phyloP scores from a whole-genome alignment of 768 basidiomycete genomes.

The Lactifluus pinguis region DNA sequence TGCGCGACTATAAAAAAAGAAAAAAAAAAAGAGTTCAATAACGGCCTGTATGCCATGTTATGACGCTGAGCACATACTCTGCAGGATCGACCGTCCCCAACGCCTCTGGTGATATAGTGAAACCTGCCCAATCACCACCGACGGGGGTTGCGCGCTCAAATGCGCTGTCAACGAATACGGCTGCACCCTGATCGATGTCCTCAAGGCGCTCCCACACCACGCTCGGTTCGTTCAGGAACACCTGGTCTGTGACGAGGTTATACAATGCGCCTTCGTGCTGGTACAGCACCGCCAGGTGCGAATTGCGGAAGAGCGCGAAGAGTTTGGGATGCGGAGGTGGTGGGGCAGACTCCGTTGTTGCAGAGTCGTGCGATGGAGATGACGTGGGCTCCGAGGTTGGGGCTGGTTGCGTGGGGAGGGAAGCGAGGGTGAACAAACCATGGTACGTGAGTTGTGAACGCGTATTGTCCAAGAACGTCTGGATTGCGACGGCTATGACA shows the following conservation, averaged over 20 bases:
- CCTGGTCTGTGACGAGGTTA: conserved; percentile 77
- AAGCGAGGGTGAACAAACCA: conserved; percentile 72
- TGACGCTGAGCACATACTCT: conserved; percentile 43
- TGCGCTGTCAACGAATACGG: conserved; percentile 68
- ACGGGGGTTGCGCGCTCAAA: conserved; percentile 56
- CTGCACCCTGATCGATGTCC: conserved; percentile 74
- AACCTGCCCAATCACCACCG: conserved; percentile 76
- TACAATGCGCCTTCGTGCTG: conserved; percentile 53
- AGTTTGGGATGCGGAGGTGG: conserved; percentile 31
- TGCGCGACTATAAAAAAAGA: conserved; percentile 37
- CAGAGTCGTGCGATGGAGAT: conserved; percentile 17
- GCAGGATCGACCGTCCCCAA: conserved; percentile 37
- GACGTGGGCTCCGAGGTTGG: not conserved
- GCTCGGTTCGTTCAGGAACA: conserved; percentile 65
- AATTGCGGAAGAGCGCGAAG: conserved; percentile 86
- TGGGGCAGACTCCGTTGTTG: conserved; percentile 29
- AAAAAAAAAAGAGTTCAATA: not conserved
- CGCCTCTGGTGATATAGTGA: conserved; percentile 48
- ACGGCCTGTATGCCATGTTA: not conserved
- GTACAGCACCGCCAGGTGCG: conserved; percentile 83
- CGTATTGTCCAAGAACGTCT: conserved; percentile 58
- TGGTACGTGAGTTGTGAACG: conserved; percentile 83
- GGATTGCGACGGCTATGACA: conserved; percentile 53
- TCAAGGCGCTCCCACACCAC: conserved; percentile 89
- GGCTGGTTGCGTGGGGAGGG: not conserved